Conservation (phyloP, 371 early-diverging fungal species). For the Fennellomyces sp. region DNA sequence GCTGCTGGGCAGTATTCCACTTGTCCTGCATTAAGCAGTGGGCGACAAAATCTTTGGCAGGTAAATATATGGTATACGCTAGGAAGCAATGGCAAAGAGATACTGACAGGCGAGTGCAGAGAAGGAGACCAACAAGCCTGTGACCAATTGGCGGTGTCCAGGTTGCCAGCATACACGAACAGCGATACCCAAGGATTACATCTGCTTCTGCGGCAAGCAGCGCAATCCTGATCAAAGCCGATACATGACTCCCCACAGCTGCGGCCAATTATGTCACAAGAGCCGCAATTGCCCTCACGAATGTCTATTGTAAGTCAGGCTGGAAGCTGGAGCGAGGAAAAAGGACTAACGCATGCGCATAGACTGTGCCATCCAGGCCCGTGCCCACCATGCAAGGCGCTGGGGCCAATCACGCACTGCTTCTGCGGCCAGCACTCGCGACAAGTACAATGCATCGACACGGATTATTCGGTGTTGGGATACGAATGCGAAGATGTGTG, state of each 20-base stretch:
- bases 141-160: conserved; percentile 86
- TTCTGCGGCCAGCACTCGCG: conserved; percentile 76
- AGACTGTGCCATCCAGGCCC: conserved; percentile 94
- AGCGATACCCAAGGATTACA: conserved; percentile 69
- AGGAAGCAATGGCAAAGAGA: neutral
- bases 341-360: conserved; percentile 4
- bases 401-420: conserved; percentile 77
- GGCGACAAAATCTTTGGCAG: conserved; percentile 68
- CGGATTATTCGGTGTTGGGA: conserved; percentile 59
- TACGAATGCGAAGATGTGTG: conserved; percentile 71
- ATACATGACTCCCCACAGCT: conserved; percentile 82
- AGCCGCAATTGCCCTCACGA: conserved; percentile 67
- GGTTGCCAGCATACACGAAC: conserved; percentile 85
- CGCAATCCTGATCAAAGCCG: conserved; percentile 67
- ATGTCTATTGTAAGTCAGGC: conserved; percentile 65
- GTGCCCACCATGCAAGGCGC: conserved; percentile 86
- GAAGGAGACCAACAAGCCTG: conserved; percentile 31
- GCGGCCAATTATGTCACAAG: conserved; percentile 77
- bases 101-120: conserved; percentile 15
- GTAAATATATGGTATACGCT: conserved; percentile 25
- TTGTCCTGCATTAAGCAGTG: conserved; percentile 77
- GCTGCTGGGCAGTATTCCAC: conserved; percentile 92
- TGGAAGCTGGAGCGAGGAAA: neutral
- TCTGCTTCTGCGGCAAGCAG: conserved; percentile 90
- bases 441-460: conserved; percentile 72